Evolutionary conservation across 2,329 filamentous ascomycete species (phyloP), one percentile per base, ranked within the genome.

Genomic region (Elsinoe fawcettii): DNA sequence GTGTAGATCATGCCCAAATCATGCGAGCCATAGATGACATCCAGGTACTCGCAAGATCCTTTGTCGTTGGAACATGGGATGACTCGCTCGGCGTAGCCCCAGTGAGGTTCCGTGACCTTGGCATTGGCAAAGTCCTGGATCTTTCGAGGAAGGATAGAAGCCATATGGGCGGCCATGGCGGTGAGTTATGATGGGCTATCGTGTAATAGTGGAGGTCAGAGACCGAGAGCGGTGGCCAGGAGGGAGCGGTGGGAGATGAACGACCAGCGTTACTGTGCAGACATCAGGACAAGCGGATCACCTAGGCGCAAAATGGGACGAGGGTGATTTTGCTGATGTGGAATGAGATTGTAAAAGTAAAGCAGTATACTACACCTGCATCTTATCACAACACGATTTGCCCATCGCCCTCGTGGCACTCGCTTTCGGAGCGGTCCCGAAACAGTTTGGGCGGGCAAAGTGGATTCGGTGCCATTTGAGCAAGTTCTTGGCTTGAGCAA

Each of bases 1-100:
- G 72, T 77, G 65, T 82, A 82, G 2, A 78, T 68, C 74, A 83
- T 80, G 2, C 75, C 76, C 2, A 75, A 58, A 62, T 80, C 77
- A 64, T 83, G 80, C 60, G 73, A 74, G 55, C 70, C 70, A 62
- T 83, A 83, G 11, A 82, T 77, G 3, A 71, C 71, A 62, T 81
- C 78, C 25, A 83, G 72, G 65, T 85, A 85, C 34, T 69, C 75
- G 65, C 82, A 85, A 4, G 78, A 79, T 1, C 80, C 81, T 0
- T 71, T 64, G 66, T 84, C 81, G 60, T 76, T 83, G 22, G 73
- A 77, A 66, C 82, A 85, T 22, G 81, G 82, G 0, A 82, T 53
- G 1, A 76, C 71, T 18, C 80, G 75, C 55, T 73, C 71, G 2
- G 73, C 70, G 64, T 84, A 84, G 0, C 78, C 81, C 80, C 80